Conservation (phyloP, 176 grass and related monocot genomes). For the Triticum urartu region DNA sequence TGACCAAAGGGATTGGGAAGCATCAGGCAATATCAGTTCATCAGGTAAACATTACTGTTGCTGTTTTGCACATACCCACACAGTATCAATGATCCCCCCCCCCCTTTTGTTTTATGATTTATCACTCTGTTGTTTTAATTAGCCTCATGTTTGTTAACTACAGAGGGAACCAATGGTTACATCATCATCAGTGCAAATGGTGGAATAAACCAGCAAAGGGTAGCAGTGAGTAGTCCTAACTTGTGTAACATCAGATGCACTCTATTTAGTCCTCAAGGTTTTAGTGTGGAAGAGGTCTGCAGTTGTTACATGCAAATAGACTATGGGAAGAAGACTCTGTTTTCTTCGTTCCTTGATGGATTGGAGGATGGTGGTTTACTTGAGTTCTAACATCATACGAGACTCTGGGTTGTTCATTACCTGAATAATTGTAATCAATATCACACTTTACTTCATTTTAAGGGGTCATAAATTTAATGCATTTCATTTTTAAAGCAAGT, state of each 20-base stretch:
- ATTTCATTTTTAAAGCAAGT: neutral
- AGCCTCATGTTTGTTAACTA: neutral
- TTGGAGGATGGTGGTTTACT: neutral
- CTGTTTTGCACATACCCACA: conserved; percentile 10
- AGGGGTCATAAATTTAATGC: neutral
- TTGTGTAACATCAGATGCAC: neutral
- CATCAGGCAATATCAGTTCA: conserved; percentile 42
- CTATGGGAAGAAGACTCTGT: neutral
- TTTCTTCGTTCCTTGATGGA: neutral
- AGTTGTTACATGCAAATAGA: neutral
- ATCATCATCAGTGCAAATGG: conserved; percentile 95
- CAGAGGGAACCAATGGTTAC: conserved; percentile 74
- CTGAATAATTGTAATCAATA: neutral
- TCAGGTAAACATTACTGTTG: neutral
- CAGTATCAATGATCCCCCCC: neutral
- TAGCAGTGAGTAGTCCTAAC: conserved; percentile 67
- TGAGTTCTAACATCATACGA: neutral
- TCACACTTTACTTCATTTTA: neutral
- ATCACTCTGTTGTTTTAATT: neutral
- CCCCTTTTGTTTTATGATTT: neutral
- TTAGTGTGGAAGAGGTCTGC: neutral
- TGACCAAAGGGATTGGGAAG: conserved; percentile 51
- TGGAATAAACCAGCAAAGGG: conserved; percentile 98
- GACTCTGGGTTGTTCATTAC: neutral
- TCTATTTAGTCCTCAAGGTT: neutral